Conservation (phyloP, 2,329 filamentous ascomycete species). For the Dactylellina leptospora region DNA sequence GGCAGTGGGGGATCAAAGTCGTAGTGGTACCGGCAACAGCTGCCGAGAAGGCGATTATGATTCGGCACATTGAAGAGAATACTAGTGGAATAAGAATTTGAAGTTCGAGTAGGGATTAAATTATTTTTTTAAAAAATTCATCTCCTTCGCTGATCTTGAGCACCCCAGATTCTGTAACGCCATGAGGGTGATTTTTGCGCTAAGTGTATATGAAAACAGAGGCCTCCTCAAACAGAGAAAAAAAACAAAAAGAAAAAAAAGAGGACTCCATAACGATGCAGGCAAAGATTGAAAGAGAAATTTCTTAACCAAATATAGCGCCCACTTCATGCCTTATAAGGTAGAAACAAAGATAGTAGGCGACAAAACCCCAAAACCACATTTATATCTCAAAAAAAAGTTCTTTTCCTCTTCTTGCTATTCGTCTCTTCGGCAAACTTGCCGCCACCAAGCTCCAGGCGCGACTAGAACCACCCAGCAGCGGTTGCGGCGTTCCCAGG, state of each 20-base stretch:
- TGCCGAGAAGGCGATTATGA: neutral
- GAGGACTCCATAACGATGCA: constrained; percentile 48
- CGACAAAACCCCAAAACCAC: constrained; percentile 1
- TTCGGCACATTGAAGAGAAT: neutral
- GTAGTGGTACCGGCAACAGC: too few species aligned
- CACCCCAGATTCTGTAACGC: constrained; percentile 25
- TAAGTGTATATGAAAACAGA: constrained; percentile 43
- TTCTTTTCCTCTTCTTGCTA: constrained; percentile 14
- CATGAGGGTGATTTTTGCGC: constrained; percentile 24
- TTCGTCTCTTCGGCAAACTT: neutral
- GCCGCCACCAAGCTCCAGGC: neutral
- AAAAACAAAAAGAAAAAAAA: neutral
- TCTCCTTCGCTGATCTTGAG: neutral
- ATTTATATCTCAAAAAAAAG: neutral
- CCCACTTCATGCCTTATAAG: constrained; percentile 7
- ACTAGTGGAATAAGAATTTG: neutral
- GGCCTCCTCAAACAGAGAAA: constrained; percentile 14
- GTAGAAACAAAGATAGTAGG: neutral
- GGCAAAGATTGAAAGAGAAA: constrained; percentile 12
- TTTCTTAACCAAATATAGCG: neutral
- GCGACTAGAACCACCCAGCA: constrained; percentile 50
- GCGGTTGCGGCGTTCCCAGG: constrained; percentile 10
- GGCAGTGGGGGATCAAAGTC: too few species aligned
- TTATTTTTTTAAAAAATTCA: neutral
- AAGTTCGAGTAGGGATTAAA: neutral